These are phyloP conservation scores for Blastomyces gilchristii DNA, from an alignment of 2,329 filamentous ascomycete genomes.

Conservation along the genomic window DNA sequence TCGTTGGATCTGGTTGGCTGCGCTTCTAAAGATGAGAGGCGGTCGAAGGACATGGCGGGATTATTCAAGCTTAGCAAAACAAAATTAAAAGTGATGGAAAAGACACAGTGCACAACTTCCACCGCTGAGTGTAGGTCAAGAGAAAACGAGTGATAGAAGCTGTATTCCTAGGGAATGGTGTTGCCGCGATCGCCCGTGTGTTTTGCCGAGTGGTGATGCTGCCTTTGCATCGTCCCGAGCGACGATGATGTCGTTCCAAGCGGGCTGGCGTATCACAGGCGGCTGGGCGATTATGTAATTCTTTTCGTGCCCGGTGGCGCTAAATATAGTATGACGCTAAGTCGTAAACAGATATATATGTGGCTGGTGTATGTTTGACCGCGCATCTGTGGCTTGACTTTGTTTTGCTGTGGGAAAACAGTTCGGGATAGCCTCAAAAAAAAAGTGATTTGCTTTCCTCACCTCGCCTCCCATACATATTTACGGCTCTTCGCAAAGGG, in stretches of 20 bases:
- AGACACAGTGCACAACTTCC: not conserved
- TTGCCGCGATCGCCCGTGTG: not conserved
- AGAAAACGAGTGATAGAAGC: not conserved
- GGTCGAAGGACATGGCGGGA: constrained; percentile 74
- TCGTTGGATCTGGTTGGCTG: constrained; percentile 63
- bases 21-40: constrained; percentile 72
- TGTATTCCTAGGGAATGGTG: not conserved
- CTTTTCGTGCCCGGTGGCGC: not conserved
- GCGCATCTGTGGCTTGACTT: constrained; percentile 17
- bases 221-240: not conserved
- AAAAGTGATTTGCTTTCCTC: not conserved
- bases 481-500: not conserved
- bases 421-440: constrained; percentile 4
- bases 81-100: not conserved
- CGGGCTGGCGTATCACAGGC: no score
- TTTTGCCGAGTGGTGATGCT: not conserved
- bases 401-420: constrained; percentile 22
- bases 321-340: not conserved
- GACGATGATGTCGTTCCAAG: not conserved
- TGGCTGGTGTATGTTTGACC: constrained; percentile 22
- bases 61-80: not conserved
- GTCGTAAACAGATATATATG: not conserved
- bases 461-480: not conserved
- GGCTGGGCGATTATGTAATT: not conserved
- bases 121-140: not conserved